These are phyloP conservation scores for Powellomyces hirtus DNA, from an alignment of 192 early-diverging fungal genomes.

Conservation along the genomic window DNA sequence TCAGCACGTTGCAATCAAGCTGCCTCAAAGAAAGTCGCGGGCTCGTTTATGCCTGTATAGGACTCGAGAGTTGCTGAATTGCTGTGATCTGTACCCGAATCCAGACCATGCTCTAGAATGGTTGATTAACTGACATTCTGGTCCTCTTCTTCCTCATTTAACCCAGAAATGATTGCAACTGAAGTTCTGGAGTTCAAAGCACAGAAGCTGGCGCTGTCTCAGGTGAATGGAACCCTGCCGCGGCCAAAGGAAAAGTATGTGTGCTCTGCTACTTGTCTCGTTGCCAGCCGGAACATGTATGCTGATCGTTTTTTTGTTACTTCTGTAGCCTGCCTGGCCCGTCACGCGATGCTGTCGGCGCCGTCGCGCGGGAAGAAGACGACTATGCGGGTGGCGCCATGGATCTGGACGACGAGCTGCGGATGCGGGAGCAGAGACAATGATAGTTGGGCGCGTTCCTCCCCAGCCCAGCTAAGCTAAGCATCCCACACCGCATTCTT, in stretches of 20 bases:
- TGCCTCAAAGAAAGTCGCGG: too few relatives aligned
- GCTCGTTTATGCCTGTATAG: too few relatives aligned
- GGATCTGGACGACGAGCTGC: slow-evolving; percentile 54
- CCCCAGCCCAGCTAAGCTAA: too few relatives aligned
- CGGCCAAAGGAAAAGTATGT: slow-evolving; percentile 24
- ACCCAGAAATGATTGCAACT: slow-evolving; percentile 38
- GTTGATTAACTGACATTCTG: not conserved
- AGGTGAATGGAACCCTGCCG: slow-evolving; percentile 31
- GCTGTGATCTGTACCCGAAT: too few relatives aligned
- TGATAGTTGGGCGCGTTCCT: too few relatives aligned
- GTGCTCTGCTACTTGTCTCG: slow-evolving; percentile 35
- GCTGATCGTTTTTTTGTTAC: not conserved
- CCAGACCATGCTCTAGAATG: too few relatives aligned
- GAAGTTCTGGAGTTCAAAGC: slow-evolving; percentile 56
- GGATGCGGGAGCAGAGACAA: slow-evolving; percentile 32
- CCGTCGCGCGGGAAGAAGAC: slow-evolving; percentile 40
- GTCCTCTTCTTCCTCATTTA: not conserved
- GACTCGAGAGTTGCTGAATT: too few relatives aligned
- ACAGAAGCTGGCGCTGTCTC: slow-evolving; percentile 44
- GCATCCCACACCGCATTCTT: too few relatives aligned
- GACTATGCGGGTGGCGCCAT: slow-evolving; percentile 46
- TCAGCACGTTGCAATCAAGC: too few relatives aligned
- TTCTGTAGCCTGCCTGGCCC: slow-evolving; percentile 39
- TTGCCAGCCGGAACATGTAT: not conserved
- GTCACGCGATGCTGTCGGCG: slow-evolving; percentile 28